Evolutionary conservation across 2,329 filamentous ascomycete genomes (phyloP).

Genomic region (Macrophomina phaseolina): DNA sequence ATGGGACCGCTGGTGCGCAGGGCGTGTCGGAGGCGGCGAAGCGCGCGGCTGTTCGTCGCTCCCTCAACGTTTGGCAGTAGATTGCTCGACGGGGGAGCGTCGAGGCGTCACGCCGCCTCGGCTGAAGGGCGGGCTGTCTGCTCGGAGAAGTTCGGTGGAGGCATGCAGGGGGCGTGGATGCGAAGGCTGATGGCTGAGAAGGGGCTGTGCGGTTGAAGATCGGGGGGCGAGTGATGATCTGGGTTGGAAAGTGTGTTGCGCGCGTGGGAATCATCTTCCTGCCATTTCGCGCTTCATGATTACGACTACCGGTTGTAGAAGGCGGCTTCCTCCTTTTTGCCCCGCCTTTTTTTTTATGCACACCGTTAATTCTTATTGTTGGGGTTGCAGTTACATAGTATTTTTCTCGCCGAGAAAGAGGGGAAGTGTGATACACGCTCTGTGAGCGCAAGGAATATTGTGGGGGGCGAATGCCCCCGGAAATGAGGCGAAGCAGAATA

Average conservation of each 20-base stretch:
- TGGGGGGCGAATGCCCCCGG: neutral
- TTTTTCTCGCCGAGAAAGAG: neutral
- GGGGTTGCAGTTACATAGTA: conserved; percentile 7
- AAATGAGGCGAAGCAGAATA: conserved; percentile 3
- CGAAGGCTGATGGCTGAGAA: neutral
- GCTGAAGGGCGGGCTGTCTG: neutral
- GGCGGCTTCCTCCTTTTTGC: neutral
- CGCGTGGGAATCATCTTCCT: neutral
- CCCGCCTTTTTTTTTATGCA: neutral
- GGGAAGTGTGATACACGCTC: neutral
- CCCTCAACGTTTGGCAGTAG: conserved; percentile 5
- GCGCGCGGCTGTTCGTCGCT: conserved; percentile 6
- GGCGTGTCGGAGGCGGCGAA: conserved; percentile 8
- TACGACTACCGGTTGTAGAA: neutral
- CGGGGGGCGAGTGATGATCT: neutral
- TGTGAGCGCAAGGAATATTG: neutral
- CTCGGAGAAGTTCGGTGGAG: neutral
- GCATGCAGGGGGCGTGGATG: neutral
- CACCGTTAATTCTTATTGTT: neutral
- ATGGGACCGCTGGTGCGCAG: conserved; percentile 2
- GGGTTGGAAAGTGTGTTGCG: neutral
- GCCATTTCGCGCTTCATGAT: neutral
- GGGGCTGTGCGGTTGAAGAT: neutral
- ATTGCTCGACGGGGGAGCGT: neutral
- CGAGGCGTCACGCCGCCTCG: neutral